Evolutionary conservation across 805 yeast species (phyloP).

Genomic region (Yarrowia divulgata): DNA sequence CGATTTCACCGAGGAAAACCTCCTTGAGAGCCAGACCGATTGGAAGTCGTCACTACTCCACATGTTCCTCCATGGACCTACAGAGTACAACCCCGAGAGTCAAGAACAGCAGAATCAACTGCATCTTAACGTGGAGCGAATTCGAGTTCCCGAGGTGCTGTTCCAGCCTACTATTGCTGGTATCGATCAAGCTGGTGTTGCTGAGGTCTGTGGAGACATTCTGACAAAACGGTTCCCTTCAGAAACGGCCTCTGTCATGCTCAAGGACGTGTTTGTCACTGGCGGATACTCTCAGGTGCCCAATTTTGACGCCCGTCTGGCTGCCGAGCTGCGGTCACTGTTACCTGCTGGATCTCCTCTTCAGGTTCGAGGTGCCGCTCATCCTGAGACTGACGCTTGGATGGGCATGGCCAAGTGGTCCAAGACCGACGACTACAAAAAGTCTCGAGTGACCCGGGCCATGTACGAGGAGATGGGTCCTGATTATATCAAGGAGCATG

Average conservation of each 20-base stretch:
- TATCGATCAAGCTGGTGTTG: conserved; percentile 92
- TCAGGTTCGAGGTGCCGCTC: conserved; percentile 65
- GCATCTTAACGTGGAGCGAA: conserved; percentile 88
- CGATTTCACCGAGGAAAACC: conserved; percentile 79
- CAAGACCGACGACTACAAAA: conserved; percentile 54
- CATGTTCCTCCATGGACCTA: conserved; percentile 87
- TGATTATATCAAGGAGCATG: conserved; percentile 87
- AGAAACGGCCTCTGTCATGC: conserved; percentile 51
- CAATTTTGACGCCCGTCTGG: conserved; percentile 72
- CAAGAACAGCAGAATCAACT: conserved; percentile 89
- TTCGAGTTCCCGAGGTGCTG: conserved; percentile 88
- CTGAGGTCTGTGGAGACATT: conserved; percentile 75
- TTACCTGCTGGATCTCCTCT: conserved; percentile 73
- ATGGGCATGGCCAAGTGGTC: conserved; percentile 91
- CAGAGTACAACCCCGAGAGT: conserved; percentile 81
- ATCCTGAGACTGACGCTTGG: conserved; percentile 88
- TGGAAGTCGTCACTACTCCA: conserved; percentile 85
- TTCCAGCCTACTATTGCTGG: conserved; percentile 96
- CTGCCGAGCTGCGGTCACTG: conserved; percentile 69
- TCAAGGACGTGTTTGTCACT: conserved; percentile 71
- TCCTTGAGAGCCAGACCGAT: conserved; percentile 72
- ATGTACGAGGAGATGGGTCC: conserved; percentile 91
- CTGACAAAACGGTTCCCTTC: conserved; percentile 63
- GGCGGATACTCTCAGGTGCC: conserved; percentile 81
- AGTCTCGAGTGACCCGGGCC: conserved; percentile 63